Evolutionary conservation across 2,329 filamentous ascomycete genomes (phyloP).

Genomic region (Cadophora luteo-olivacea): DNA sequence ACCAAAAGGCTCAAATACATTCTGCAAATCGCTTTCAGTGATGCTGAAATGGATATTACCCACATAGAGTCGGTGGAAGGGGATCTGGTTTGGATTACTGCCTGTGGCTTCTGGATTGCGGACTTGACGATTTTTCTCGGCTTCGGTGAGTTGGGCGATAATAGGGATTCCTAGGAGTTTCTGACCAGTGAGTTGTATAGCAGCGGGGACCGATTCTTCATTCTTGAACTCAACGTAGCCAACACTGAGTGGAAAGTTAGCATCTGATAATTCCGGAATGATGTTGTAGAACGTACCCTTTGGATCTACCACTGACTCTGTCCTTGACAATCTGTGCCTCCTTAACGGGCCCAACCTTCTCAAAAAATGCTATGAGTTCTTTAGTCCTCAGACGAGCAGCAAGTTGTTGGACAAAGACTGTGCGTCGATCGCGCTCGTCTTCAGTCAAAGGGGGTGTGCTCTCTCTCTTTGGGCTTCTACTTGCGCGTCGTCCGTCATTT

Average conservation of each 20-base stretch:
- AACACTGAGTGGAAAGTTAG: slow-evolving; percentile 68
- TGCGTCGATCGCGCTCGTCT: slow-evolving; percentile 95
- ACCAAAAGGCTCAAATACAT: slow-evolving; percentile 97
- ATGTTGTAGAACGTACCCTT: slow-evolving; percentile 71
- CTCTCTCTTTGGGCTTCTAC: slow-evolving; percentile 52
- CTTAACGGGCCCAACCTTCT: slow-evolving; percentile 91
- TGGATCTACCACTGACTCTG: slow-evolving; percentile 92
- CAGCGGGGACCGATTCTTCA: slow-evolving; percentile 90
- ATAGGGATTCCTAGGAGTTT: slow-evolving; percentile 98
- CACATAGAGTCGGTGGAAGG: slow-evolving; percentile 97
- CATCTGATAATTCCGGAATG: slow-evolving; percentile 24
- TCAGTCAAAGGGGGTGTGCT: slow-evolving; percentile 80
- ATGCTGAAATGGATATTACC: slow-evolving; percentile 99
- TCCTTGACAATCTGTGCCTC: slow-evolving; percentile 99
- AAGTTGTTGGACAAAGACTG: slow-evolving; percentile 98
- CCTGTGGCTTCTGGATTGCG: slow-evolving; percentile 75
- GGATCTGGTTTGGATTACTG: slow-evolving; percentile 80
- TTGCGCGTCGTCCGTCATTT: slow-evolving; percentile 48
- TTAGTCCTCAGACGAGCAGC: slow-evolving; percentile 91
- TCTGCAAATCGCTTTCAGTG: slow-evolving; percentile 92
- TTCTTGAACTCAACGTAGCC: slow-evolving; percentile 99
- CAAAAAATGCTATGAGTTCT: slow-evolving; percentile 93
- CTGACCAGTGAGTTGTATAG: slow-evolving; percentile 97
- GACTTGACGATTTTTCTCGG: slow-evolving; percentile 98
- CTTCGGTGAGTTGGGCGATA: slow-evolving; percentile 97